These are phyloP conservation scores for Citrus reticulata DNA, from an alignment of 345 rosid species.

Conservation along the genomic window DNA sequence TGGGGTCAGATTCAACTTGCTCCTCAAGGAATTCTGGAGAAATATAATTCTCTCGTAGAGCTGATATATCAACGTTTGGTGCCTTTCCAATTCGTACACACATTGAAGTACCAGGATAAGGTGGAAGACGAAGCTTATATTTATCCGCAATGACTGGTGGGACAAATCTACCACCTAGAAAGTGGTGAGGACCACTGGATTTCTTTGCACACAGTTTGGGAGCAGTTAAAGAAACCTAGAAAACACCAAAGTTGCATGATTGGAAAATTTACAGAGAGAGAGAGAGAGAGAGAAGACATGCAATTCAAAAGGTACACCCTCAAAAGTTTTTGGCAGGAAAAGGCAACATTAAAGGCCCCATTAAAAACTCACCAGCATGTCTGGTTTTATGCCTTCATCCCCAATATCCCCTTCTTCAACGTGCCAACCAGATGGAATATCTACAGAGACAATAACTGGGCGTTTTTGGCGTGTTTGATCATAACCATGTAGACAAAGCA, in stretches of 20 bases:
- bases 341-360: slow-evolving; percentile 12
- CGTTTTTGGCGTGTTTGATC: slow-evolving; percentile 34
- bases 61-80: slow-evolving; percentile 72
- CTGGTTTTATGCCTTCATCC: slow-evolving; percentile 79
- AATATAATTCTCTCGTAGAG: slow-evolving; percentile 81
- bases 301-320: not conserved
- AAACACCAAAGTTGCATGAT: slow-evolving; percentile 21
- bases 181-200: slow-evolving; percentile 81
- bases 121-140: slow-evolving; percentile 75
- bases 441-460: slow-evolving; percentile 67
- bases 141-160: slow-evolving; percentile 70
- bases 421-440: slow-evolving; percentile 99
- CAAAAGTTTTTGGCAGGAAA: not conserved
- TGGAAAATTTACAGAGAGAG: not conserved
- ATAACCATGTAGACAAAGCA: slow-evolving; percentile 36
- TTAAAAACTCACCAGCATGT: slow-evolving; percentile 71
- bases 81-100: slow-evolving; percentile 90
- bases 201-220: slow-evolving; percentile 88
- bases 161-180: slow-evolving; percentile 94
- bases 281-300: too few species aligned
- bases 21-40: slow-evolving; percentile 83
- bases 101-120: slow-evolving; percentile 89
- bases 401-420: slow-evolving; percentile 82
- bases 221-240: slow-evolving; percentile 94
- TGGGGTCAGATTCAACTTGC: slow-evolving; percentile 65